Conservation (phyloP, 176 grass and related monocot genomes). For the Saccharum spontaneum region DNA sequence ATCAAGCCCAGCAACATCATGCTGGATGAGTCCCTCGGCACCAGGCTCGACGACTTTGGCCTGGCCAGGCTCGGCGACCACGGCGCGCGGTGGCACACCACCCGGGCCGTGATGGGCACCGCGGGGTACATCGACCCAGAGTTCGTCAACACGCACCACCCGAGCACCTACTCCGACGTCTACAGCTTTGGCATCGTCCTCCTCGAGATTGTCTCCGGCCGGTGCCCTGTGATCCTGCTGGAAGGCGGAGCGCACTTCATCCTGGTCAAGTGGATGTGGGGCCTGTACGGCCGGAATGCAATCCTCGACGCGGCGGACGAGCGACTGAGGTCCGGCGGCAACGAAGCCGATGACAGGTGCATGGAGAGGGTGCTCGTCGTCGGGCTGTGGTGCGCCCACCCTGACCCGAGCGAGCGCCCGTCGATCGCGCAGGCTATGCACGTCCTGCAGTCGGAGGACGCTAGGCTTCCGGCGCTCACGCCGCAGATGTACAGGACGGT, state of each 20-base stretch:
- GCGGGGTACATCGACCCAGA: too few relatives aligned
- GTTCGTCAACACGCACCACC: too few relatives aligned
- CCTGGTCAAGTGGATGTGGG: slow-evolving; percentile 43
- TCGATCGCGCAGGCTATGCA: too few relatives aligned
- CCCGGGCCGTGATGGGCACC: too few relatives aligned
- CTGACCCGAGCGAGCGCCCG: too few relatives aligned
- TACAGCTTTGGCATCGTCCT: slow-evolving; percentile 50
- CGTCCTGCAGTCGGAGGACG: too few relatives aligned
- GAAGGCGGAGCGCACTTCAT: neutral
- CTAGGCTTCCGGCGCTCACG: too few relatives aligned
- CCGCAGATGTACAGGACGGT: too few relatives aligned
- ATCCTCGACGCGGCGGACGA: slow-evolving; percentile 45
- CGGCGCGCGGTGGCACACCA: neutral
- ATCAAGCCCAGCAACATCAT: neutral
- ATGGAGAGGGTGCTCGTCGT: too few relatives aligned
- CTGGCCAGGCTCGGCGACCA: neutral
- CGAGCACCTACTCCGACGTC: slow-evolving; percentile 21
- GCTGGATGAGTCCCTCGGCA: neutral
- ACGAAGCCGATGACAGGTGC: too few relatives aligned
- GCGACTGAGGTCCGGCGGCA: neutral
- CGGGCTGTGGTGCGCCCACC: too few relatives aligned
- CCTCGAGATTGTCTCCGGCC: slow-evolving; percentile 3
- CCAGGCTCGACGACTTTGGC: slow-evolving; percentile 38
- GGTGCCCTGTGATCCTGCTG: slow-evolving; percentile 7
- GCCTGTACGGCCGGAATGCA: slow-evolving; percentile 11